Percentiles rank a stretch among this genome's conserved stretches.
Evolutionary conservation across 352 stramenopile species (phyloP).

Genomic region (Pythium periplocum): DNA sequence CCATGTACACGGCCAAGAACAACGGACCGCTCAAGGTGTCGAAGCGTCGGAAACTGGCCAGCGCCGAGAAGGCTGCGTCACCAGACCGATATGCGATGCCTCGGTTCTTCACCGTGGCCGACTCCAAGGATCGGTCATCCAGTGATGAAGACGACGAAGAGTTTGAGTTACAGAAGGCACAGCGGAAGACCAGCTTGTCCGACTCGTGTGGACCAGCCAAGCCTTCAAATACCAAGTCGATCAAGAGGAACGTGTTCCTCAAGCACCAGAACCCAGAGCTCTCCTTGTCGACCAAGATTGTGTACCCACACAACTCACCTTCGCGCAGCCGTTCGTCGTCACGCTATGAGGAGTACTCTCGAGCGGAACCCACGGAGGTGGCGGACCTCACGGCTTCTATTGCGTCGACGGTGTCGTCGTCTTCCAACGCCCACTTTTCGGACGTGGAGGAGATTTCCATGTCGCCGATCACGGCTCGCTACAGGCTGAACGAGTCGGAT

Average conservation of each 20-base stretch:
- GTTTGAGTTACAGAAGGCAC: background rate
- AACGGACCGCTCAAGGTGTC: constrained; percentile 9
- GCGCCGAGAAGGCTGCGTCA: constrained; percentile 11
- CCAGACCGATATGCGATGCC: constrained; percentile 3
- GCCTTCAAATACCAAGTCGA: background rate
- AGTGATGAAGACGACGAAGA: background rate
- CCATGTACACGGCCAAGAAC: background rate
- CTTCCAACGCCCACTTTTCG: constrained; percentile 31
- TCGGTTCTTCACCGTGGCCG: constrained; percentile 1
- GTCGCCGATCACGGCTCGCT: constrained; percentile 5
- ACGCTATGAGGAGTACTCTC: background rate
- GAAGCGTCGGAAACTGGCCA: constrained; percentile 16
- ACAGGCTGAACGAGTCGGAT: constrained; percentile 3
- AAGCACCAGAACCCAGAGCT: background rate
- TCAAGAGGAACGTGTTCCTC: too few species aligned
- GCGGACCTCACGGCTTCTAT: constrained; percentile 63
- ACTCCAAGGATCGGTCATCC: background rate
- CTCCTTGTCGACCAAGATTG: background rate
- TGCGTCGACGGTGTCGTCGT: constrained; percentile 56
- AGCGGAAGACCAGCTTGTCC: background rate
- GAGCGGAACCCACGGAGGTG: constrained; percentile 9
- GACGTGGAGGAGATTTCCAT: constrained; percentile 37
- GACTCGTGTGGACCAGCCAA: background rate
- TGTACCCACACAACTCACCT: background rate
- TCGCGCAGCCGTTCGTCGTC: background rate